These are phyloP conservation scores for Aspergillus funiculosus DNA, from an alignment of 495 filamentous ascomycete species.

Conservation along the genomic window DNA sequence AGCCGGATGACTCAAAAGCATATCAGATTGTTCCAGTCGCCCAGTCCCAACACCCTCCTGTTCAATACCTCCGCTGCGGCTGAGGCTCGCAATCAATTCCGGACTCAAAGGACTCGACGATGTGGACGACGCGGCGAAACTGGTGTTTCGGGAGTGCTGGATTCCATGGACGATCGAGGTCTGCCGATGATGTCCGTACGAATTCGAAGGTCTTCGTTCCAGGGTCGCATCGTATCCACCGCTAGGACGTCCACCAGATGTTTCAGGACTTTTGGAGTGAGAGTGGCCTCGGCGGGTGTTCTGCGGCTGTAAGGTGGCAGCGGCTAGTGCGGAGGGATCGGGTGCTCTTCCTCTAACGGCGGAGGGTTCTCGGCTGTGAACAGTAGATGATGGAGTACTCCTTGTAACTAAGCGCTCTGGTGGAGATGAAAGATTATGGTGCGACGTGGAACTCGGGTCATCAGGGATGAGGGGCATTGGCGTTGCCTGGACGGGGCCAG, in stretches of 20 bases:
- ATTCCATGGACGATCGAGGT: conserved; percentile 92
- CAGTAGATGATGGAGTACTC: conserved; percentile 46
- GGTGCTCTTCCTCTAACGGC: conserved; percentile 40
- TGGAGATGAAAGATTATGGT: conserved; percentile 38
- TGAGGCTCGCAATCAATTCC: conserved; percentile 70
- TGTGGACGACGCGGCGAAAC: conserved; percentile 55
- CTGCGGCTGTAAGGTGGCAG: conserved; percentile 41
- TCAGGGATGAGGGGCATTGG: conserved; percentile 44
- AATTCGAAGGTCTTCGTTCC: conserved; percentile 63
- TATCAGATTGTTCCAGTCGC: conserved; percentile 32
- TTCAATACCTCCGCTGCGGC: conserved; percentile 28
- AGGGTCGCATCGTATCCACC: conserved; percentile 49
- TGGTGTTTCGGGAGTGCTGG: conserved; percentile 88
- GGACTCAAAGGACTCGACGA: conserved; percentile 77
- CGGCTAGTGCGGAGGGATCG: conserved; percentile 34
- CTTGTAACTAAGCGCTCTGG: conserved; percentile 38
- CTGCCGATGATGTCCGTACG: conserved; percentile 87
- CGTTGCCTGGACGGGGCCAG: conserved; percentile 39
- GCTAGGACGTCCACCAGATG: conserved; percentile 31
- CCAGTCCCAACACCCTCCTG: conserved; percentile 19
- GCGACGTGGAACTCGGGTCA: conserved; percentile 37
- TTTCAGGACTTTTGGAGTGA: conserved; percentile 52
- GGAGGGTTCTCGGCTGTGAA: conserved; percentile 45
- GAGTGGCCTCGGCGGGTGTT: conserved; percentile 43
- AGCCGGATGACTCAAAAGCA: conserved; percentile 22